These are phyloP conservation scores for Exophiala alcalophila DNA, from an alignment of 2,329 filamentous ascomycete genomes.

Conservation along the genomic window DNA sequence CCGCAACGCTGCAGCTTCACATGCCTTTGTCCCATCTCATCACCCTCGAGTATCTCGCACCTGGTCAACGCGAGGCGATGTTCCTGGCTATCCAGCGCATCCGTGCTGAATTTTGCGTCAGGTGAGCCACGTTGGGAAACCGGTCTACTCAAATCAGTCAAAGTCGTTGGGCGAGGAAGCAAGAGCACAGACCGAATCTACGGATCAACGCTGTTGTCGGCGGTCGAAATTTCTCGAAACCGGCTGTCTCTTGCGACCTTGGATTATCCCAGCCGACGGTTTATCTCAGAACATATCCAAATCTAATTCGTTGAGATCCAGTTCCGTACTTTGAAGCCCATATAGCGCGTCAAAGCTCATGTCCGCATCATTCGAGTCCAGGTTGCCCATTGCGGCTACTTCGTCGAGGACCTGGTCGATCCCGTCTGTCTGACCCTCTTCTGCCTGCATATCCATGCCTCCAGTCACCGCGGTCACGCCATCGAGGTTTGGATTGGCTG, in stretches of 20 bases:
- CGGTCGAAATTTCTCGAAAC: too few species aligned
- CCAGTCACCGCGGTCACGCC: slow-evolving; percentile 20
- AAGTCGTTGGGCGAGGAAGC: too few species aligned
- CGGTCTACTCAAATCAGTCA: too few species aligned
- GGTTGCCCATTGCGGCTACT: slow-evolving; percentile 25
- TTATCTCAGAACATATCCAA: slow-evolving; percentile 29
- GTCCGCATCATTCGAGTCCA: slow-evolving; percentile 24
- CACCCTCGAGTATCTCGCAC: slow-evolving; percentile 15
- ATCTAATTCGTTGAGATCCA: slow-evolving; percentile 30
- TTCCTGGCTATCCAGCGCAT: slow-evolving; percentile 20
- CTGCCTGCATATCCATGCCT: slow-evolving; percentile 15
- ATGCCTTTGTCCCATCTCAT: slow-evolving; percentile 16
- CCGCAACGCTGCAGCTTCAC: slow-evolving; percentile 16
- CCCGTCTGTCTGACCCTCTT: slow-evolving; percentile 21
- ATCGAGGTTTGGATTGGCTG: slow-evolving; percentile 43
- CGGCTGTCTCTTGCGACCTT: too few species aligned
- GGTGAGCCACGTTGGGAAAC: too few species aligned
- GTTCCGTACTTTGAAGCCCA: slow-evolving; percentile 21
- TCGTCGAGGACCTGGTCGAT: slow-evolving; percentile 31
- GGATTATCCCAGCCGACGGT: too few species aligned
- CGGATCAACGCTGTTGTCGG: too few species aligned
- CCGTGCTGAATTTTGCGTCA: slow-evolving; percentile 16
- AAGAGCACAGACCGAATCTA: too few species aligned
- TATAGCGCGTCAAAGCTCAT: slow-evolving; percentile 27
- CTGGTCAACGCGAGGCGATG: slow-evolving; percentile 20